A percentile compares a stretch with the other conserved stretches of the same genome.
Conservation (phyloP, 176 grass and related monocot species). For the Zea mays region Zm-B73-REFERENCE-NAM-5.0 NC_050098.1:1817001-1817500, state of each 20-base stretch:
- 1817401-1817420: too few relatives aligned
- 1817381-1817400: too few relatives aligned
- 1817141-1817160: neutral
- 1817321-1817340: neutral
- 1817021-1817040: neutral
- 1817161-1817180: neutral
- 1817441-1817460: too few relatives aligned
- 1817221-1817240: neutral
- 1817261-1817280: neutral
- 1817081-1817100: neutral
- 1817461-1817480: too few relatives aligned
- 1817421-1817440: too few relatives aligned
- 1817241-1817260: neutral
- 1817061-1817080: too few relatives aligned
- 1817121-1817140: neutral
- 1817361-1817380: neutral
- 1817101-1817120: neutral
- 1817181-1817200: conserved; percentile 48
- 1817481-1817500: too few relatives aligned
- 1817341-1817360: neutral
- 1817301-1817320: neutral
- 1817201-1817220: neutral
- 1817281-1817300: neutral
- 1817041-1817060: neutral
- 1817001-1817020: neutral